phyloP scores from a whole-genome alignment of 345 rosid genomes.

The Carallia pectinifolia region DNA sequence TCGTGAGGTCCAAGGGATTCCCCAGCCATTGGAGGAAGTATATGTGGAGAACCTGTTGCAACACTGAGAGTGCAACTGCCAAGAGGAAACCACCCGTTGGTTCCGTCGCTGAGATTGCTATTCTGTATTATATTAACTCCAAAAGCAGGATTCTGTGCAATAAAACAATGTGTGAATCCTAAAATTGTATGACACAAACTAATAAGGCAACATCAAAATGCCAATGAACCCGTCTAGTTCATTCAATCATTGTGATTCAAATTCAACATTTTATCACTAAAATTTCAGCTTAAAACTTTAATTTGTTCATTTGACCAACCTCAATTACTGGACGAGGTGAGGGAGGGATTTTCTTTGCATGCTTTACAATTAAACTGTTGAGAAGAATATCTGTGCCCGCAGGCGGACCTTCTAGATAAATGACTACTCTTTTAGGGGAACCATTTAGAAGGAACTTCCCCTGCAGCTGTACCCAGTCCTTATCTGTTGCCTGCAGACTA shows the following conservation, averaged over 20 bases:
- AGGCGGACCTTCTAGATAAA: constrained; percentile 89
- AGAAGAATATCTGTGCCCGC: constrained; percentile 75
- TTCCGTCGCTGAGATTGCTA: constrained; percentile 54
- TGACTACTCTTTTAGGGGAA: constrained; percentile 61
- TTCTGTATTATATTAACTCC: constrained; percentile 73
- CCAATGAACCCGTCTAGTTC: not conserved
- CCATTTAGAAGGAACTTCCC: constrained; percentile 87
- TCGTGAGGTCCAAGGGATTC: constrained; percentile 61
- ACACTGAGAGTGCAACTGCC: constrained; percentile 64
- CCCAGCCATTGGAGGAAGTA: constrained; percentile 81
- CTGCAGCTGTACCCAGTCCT: constrained; percentile 64
- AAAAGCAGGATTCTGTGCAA: constrained; percentile 53
- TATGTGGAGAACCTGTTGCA: constrained; percentile 70
- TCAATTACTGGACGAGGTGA: constrained; percentile 55
- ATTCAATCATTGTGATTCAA: not conserved
- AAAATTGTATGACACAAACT: not conserved
- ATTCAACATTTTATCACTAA: not conserved
- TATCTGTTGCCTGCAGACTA: constrained; percentile 68
- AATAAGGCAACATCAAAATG: constrained; percentile 5
- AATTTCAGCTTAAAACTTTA: not conserved
- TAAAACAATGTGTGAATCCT: constrained; percentile 4
- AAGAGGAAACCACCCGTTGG: constrained; percentile 83
- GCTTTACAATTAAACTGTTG: constrained; percentile 61
- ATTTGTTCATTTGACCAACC: constrained; percentile 35
- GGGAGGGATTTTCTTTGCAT: constrained; percentile 60